phyloP scores from a whole-genome alignment of 306 rosid genomes.

The Sesbania bispinosa region DNA sequence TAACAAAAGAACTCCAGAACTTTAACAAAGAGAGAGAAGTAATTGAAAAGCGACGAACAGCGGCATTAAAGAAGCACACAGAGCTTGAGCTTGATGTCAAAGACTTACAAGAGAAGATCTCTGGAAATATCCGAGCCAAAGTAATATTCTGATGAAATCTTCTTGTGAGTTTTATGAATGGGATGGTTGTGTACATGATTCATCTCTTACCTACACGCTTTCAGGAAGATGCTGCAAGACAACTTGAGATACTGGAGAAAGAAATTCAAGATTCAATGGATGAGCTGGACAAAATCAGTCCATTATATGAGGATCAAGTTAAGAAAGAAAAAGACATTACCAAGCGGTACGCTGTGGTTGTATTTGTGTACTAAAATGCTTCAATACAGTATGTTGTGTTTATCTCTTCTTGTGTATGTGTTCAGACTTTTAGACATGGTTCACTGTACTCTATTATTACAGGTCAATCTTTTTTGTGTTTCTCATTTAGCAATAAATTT shows the following conservation, averaged over 20 bases:
- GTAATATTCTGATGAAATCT: slow-evolving; percentile 38
- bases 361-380: slow-evolving; percentile 19
- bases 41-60: slow-evolving; percentile 65
- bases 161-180: slow-evolving; percentile 10
- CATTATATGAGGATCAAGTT: slow-evolving; percentile 67
- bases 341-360: slow-evolving; percentile 54
- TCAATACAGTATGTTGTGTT: slow-evolving; percentile 13
- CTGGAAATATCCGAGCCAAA: slow-evolving; percentile 62
- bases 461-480: background rate
- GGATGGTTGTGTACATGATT: slow-evolving; percentile 24
- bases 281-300: slow-evolving; percentile 74
- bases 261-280: slow-evolving; percentile 73
- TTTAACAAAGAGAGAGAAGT: slow-evolving; percentile 80
- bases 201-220: slow-evolving; percentile 23
- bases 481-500: background rate
- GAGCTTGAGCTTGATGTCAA: slow-evolving; percentile 92
- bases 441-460: background rate
- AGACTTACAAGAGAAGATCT: slow-evolving; percentile 80
- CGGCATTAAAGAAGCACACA: slow-evolving; percentile 70
- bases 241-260: slow-evolving; percentile 53
- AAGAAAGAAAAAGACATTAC: slow-evolving; percentile 72
- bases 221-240: slow-evolving; percentile 81
- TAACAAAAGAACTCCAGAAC: slow-evolving; percentile 75
- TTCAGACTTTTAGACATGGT: background rate
- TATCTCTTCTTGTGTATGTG: background rate